Percentiles rank a stretch among this genome's conserved stretches.
Evolutionary conservation across 352 stramenopile species (phyloP).

Genomic region (Pythium diclinum): DNA sequence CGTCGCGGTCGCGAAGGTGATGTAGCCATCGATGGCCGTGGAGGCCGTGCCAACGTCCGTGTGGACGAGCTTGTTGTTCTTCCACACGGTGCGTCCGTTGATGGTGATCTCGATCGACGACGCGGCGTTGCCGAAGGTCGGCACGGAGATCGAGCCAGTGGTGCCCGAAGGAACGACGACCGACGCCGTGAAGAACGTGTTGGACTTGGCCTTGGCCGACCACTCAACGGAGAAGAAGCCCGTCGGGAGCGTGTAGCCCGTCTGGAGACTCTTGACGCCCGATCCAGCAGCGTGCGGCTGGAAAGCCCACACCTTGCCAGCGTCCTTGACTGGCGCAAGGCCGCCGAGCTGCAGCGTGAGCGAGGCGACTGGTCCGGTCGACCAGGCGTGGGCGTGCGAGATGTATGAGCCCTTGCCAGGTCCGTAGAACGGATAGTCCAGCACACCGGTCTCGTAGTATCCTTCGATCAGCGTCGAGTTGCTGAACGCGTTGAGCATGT

Average conservation of each 20-base stretch:
- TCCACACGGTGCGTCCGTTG: slow-evolving; percentile 32
- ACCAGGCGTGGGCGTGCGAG: slow-evolving; percentile 37
- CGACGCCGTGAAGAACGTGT: not conserved
- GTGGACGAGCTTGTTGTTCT: slow-evolving; percentile 14
- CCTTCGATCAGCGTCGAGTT: slow-evolving; percentile 38
- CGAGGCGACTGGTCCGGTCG: slow-evolving; percentile 30
- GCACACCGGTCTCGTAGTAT: slow-evolving; percentile 34
- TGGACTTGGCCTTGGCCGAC: not conserved
- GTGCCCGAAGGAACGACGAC: not conserved
- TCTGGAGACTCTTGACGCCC: not conserved
- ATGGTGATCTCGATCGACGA: slow-evolving; percentile 30
- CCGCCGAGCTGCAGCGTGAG: slow-evolving; percentile 29
- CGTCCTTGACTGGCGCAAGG: slow-evolving; percentile 5
- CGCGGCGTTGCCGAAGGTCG: slow-evolving; percentile 29
- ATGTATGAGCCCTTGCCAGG: slow-evolving; percentile 31
- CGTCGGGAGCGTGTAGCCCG: not conserved
- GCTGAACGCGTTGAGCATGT: slow-evolving; percentile 39
- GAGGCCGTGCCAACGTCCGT: not conserved
- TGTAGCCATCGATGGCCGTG: not conserved
- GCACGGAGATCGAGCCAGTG: slow-evolving; percentile 27
- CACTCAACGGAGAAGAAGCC: not conserved
- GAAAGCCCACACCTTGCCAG: slow-evolving; percentile 14
- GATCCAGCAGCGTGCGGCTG: not conserved
- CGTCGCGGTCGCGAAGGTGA: not conserved
- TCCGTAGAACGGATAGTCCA: slow-evolving; percentile 38